Evolutionary conservation across 768 basidiomycete species (phyloP).

Genomic region (Leccinum subtestaceum): DNA sequence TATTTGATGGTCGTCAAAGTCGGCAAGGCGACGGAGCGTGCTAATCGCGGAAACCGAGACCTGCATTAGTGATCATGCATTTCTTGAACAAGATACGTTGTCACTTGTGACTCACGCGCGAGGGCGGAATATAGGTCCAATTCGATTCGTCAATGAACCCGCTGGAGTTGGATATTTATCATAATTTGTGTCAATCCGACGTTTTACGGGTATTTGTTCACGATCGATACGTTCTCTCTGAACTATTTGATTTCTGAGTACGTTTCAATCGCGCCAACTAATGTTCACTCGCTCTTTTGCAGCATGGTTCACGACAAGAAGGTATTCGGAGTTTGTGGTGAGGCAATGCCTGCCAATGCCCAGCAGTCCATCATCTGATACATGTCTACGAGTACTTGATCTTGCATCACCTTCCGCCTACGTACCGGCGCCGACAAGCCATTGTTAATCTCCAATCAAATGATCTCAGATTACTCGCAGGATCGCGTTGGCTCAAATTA

Average conservation of each 20-base stretch:
- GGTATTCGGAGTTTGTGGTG: constrained; percentile 66
- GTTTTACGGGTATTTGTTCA: constrained; percentile 95
- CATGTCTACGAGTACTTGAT: too few species aligned
- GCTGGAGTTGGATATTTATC: constrained; percentile 14
- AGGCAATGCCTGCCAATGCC: constrained; percentile 88
- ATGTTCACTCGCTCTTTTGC: background rate
- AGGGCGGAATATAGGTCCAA: constrained; percentile 23
- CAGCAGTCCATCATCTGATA: constrained; percentile 36
- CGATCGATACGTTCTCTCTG: constrained; percentile 82
- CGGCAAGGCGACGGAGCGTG: constrained; percentile 64
- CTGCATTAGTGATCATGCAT: constrained; percentile 95
- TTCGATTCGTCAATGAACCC: background rate
- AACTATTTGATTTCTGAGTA: constrained; percentile 93
- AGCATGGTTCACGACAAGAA: constrained; percentile 98
- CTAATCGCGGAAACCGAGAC: constrained; percentile 98
- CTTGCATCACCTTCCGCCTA: too few species aligned
- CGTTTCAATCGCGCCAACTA: background rate
- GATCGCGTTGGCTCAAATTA: constrained; percentile 90
- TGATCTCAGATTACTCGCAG: constrained; percentile 83
- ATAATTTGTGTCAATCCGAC: constrained; percentile 96
- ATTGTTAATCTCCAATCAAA: constrained; percentile 46
- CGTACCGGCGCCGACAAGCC: too few species aligned
- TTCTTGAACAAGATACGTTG: constrained; percentile 72
- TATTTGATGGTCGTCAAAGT: constrained; percentile 71
- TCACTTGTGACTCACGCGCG: too few species aligned